phyloP scores from a whole-genome alignment of 1,284 basidiomycete genomes.

The Pholiota adiposa region DNA sequence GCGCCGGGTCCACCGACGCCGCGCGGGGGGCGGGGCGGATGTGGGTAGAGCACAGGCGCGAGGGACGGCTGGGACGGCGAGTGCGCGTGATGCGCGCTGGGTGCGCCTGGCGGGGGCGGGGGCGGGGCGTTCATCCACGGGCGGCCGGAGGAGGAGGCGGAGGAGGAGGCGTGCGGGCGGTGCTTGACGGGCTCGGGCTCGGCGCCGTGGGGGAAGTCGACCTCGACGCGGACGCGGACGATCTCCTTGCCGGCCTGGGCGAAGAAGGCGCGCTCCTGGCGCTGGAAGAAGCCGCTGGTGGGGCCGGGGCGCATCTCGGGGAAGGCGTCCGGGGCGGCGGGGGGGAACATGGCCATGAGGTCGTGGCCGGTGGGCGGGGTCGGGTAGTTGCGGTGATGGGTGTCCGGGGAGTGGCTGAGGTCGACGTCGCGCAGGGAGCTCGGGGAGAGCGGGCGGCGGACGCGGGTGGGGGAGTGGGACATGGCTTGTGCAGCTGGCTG shows the following conservation, averaged over 20 bases:
- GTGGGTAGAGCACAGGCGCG: constrained; percentile 34
- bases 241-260: constrained; percentile 76
- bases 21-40: constrained; percentile 28
- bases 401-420: constrained; percentile 51
- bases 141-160: not conserved
- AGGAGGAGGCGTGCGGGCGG: constrained; percentile 3
- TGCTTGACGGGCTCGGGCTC: constrained; percentile 29
- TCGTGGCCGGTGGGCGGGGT: constrained; percentile 78
- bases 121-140: not conserved
- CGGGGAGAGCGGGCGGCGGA: not conserved
- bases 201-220: constrained; percentile 46
- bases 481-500: not conserved
- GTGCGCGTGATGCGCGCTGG: constrained; percentile 25
- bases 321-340: constrained; percentile 59
- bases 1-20: constrained; percentile 32
- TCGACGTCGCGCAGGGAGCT: constrained; percentile 53
- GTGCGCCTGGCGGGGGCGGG: constrained; percentile 6
- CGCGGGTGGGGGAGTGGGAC: not conserved
- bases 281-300: constrained; percentile 70
- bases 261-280: constrained; percentile 76
- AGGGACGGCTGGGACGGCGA: constrained; percentile 35
- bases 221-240: constrained; percentile 68
- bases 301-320: constrained; percentile 58
- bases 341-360: constrained; percentile 79
- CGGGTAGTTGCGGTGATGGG: constrained; percentile 59